Conservation (phyloP, 805 yeast genomes). For the Metschnikowia gruessii region DNA sequence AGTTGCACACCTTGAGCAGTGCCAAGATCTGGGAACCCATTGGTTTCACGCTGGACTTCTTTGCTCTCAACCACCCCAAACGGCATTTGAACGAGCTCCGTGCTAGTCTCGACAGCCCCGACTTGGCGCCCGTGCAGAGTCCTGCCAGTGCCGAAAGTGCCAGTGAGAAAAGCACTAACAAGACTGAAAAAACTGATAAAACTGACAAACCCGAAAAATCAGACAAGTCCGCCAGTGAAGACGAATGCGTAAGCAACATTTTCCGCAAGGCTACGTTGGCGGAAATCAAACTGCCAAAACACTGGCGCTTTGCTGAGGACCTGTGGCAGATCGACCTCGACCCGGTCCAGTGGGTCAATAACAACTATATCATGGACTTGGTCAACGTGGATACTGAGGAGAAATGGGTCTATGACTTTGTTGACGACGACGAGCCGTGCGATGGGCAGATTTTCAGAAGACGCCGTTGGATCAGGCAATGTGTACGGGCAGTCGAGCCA, state of each 20-base stretch:
- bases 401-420: conserved; percentile 80
- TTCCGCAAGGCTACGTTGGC: conserved; percentile 24
- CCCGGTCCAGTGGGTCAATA: conserved; percentile 61
- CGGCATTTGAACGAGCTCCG: conserved; percentile 16
- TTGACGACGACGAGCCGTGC: conserved; percentile 16
- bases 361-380: conserved; percentile 46
- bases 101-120: conserved; percentile 3
- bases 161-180: too few species aligned
- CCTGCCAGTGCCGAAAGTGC: conserved; percentile 1
- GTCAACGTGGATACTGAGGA: conserved; percentile 67
- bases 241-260: background rate
- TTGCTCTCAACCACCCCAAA: conserved; percentile 43
- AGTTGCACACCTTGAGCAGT: conserved; percentile 54
- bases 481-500: conserved; percentile 21
- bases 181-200: too few species aligned
- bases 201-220: too few species aligned
- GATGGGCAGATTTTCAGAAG: conserved; percentile 49
- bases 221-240: background rate
- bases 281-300: conserved; percentile 53
- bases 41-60: conserved; percentile 56
- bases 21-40: conserved; percentile 60
- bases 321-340: conserved; percentile 68
- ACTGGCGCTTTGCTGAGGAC: conserved; percentile 50
- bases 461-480: conserved; percentile 62
- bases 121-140: conserved; percentile 3